phyloP scores from a whole-genome alignment of 2,329 filamentous ascomycete genomes.

The Verticillium albo-atrum region DNA sequence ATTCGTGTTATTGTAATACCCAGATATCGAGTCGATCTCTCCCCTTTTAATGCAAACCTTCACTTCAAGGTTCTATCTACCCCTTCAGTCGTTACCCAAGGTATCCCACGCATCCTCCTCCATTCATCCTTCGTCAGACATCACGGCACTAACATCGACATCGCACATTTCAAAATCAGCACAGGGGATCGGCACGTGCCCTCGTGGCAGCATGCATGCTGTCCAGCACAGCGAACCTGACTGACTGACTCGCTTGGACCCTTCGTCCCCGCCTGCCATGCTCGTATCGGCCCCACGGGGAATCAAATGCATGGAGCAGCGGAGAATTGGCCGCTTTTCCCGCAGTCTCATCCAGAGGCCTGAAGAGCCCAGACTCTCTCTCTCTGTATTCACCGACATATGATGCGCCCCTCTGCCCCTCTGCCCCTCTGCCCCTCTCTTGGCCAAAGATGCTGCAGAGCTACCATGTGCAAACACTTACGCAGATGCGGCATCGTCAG shows the following conservation, averaged over 20 bases:
- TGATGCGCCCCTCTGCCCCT: not conserved
- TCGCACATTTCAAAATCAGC: too few species aligned
- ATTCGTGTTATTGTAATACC: not conserved
- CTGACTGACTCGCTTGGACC: not conserved
- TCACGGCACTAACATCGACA: too few species aligned
- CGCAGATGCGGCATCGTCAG: not conserved
- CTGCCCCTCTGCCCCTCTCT: conserved; percentile 9
- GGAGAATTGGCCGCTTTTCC: conserved; percentile 8
- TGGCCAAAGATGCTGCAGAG: not conserved
- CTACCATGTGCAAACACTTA: not conserved
- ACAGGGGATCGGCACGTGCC: too few species aligned
- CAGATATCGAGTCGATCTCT: not conserved
- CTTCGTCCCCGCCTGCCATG: not conserved
- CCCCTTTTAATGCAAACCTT: not conserved
- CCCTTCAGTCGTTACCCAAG: too few species aligned
- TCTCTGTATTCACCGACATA: not conserved
- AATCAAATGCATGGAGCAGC: not conserved
- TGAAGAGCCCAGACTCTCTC: not conserved
- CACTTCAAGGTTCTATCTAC: not conserved
- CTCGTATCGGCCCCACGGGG: not conserved
- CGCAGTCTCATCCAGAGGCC: not conserved
- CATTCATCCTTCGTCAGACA: too few species aligned
- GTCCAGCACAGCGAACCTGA: not conserved
- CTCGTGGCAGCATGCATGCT: too few species aligned
- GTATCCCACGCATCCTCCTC: too few species aligned